Evolutionary conservation across 1,284 basidiomycete genomes (phyloP).

Genomic region (Malassezia globosa): DNA sequence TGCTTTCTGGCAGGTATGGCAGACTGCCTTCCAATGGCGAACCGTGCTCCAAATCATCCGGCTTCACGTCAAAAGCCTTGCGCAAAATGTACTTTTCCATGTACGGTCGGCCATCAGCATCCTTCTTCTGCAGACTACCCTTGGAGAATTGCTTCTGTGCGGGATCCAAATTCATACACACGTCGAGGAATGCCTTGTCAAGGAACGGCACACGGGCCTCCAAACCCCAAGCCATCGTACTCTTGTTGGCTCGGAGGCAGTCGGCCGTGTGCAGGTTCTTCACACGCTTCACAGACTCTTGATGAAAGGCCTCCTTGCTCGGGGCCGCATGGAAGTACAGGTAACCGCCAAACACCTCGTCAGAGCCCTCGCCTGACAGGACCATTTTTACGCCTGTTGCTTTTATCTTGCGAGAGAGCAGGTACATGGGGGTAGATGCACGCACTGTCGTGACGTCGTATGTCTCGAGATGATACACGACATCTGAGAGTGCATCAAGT

Average conservation of each 20-base stretch:
- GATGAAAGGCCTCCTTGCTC: constrained; percentile 76
- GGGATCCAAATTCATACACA: constrained; percentile 80
- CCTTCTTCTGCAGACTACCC: constrained; percentile 62
- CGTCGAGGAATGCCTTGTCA: constrained; percentile 90
- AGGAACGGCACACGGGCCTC: constrained; percentile 98
- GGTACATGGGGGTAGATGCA: constrained; percentile 93
- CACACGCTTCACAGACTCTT: constrained; percentile 85
- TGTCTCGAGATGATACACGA: constrained; percentile 96
- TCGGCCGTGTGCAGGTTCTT: constrained; percentile 97
- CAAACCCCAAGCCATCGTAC: constrained; percentile 99
- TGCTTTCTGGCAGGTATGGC: constrained; percentile 82
- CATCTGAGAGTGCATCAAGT: constrained; percentile 90
- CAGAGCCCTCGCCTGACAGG: constrained; percentile 89
- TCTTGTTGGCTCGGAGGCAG: constrained; percentile 98
- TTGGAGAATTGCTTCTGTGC: constrained; percentile 84
- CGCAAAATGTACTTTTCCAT: constrained; percentile 73
- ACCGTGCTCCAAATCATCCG: constrained; percentile 61
- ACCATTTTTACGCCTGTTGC: constrained; percentile 99
- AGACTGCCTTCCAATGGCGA: constrained; percentile 22
- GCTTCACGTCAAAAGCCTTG: constrained; percentile 79
- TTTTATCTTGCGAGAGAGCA: constrained; percentile 95
- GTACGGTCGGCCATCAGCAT: constrained; percentile 49
- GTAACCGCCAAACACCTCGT: constrained; percentile 98
- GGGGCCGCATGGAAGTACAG: constrained; percentile 99
- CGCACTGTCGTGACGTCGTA: constrained; percentile 98